Percentiles rank a stretch among this genome's conserved stretches.
Evolutionary conservation across 163 green algal genomes (phyloP).

Genomic region (Trebouxiophyceae sp.): DNA sequence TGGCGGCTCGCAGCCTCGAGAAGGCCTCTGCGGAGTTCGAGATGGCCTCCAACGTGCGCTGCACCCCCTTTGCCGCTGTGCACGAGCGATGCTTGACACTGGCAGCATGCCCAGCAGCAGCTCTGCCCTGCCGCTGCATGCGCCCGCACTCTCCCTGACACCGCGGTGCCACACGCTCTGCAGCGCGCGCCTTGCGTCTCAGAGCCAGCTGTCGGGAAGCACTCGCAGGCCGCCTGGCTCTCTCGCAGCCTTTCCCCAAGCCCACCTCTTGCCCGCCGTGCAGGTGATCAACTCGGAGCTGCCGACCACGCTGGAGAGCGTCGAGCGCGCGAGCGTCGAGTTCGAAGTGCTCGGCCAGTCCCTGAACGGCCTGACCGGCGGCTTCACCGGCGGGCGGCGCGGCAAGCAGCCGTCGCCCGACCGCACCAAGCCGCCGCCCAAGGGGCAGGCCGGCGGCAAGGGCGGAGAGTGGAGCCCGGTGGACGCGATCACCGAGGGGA

Average conservation of each 20-base stretch:
- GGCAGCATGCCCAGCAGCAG: background rate
- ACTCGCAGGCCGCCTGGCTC: background rate
- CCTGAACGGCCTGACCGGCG: conserved; percentile 6
- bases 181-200: no score
- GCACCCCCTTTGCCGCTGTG: no score
- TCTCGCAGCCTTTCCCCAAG: background rate
- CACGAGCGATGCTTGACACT: background rate
- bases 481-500: background rate
- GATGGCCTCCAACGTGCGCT: background rate
- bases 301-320: conserved; percentile 7
- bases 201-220: background rate
- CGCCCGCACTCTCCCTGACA: background rate
- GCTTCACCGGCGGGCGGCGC: background rate
- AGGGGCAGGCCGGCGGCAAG: background rate
- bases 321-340: conserved; percentile 9
- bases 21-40: background rate
- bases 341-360: conserved; percentile 9
- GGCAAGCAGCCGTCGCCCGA: background rate
- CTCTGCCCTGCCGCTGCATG: background rate
- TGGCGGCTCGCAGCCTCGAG: background rate
- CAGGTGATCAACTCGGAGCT: conserved; percentile 11
- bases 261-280: background rate
- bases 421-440: background rate
- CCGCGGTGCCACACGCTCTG: no score
- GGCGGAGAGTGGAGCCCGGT: background rate